Conservation (phyloP, 2,329 filamentous ascomycete species). For the Alternaria metachromatica region DNA sequence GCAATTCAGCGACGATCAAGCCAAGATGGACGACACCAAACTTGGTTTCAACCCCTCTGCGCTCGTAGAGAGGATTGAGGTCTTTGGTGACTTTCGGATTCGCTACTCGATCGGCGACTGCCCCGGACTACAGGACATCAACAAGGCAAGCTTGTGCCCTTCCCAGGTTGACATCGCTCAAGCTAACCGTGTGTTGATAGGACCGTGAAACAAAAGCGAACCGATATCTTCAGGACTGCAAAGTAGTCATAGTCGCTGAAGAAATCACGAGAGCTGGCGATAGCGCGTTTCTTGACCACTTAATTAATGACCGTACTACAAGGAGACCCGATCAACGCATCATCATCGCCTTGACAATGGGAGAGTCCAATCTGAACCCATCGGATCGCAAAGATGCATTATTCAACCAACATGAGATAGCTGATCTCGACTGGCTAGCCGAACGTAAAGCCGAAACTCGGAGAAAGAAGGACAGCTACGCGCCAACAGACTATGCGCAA, state of each 20-base stretch:
- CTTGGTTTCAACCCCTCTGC: background rate
- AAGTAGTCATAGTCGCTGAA: background rate
- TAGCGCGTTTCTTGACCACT: background rate
- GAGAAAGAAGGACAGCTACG: background rate
- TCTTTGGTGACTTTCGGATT: background rate
- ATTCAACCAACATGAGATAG: background rate
- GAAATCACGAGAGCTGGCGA: background rate
- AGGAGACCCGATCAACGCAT: background rate
- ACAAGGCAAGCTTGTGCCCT: background rate
- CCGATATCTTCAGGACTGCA: background rate
- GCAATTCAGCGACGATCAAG: background rate
- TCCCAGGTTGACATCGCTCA: background rate
- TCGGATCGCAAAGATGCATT: background rate
- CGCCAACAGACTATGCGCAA: background rate
- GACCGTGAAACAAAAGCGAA: background rate
- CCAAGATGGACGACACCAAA: background rate
- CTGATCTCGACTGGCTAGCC: background rate
- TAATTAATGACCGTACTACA: background rate
- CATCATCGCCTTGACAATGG: background rate
- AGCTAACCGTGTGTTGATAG: background rate
- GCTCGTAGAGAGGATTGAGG: background rate
- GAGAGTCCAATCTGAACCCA: background rate
- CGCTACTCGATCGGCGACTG: background rate
- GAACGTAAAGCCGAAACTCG: background rate
- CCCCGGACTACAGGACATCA: background rate